phyloP scores from a whole-genome alignment of 805 yeast species.

The Saturnispora diversa region DNA sequence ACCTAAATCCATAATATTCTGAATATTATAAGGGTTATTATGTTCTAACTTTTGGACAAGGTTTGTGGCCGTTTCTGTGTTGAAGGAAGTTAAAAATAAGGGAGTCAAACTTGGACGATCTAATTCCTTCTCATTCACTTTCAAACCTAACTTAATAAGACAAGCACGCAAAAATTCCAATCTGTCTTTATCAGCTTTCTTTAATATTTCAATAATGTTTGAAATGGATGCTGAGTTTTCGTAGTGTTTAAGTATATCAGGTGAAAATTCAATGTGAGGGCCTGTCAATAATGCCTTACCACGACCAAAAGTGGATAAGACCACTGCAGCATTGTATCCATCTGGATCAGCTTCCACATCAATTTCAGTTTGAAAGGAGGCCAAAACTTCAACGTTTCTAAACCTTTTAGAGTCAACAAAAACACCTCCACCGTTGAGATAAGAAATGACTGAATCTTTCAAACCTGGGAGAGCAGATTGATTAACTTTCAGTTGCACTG shows the following conservation, averaged over 20 bases:
- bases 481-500: slow-evolving; percentile 40
- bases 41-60: slow-evolving; percentile 29
- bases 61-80: slow-evolving; percentile 24
- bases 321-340: slow-evolving; percentile 55
- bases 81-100: slow-evolving; percentile 42
- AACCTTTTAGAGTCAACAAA: slow-evolving; percentile 67
- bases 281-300: slow-evolving; percentile 78
- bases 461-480: slow-evolving; percentile 27
- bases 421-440: slow-evolving; percentile 86
- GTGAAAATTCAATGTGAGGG: slow-evolving; percentile 82
- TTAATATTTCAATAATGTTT: slow-evolving; percentile 37
- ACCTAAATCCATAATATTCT: slow-evolving; percentile 40
- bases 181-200: slow-evolving; percentile 40
- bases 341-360: slow-evolving; percentile 35
- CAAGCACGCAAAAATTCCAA: slow-evolving; percentile 48
- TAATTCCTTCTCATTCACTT: slow-evolving; percentile 47
- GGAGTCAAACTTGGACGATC: slow-evolving; percentile 65
- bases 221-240: slow-evolving; percentile 22
- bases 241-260: slow-evolving; percentile 35
- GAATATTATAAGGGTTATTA: slow-evolving; percentile 31
- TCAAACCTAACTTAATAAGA: slow-evolving; percentile 54
- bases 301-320: slow-evolving; percentile 57
- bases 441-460: slow-evolving; percentile 30
- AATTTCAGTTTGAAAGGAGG: slow-evolving; percentile 49
- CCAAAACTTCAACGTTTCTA: slow-evolving; percentile 61